phyloP scores from a whole-genome alignment of 2,329 filamentous ascomycete genomes.

The Hypomyces rosellus region DNA sequence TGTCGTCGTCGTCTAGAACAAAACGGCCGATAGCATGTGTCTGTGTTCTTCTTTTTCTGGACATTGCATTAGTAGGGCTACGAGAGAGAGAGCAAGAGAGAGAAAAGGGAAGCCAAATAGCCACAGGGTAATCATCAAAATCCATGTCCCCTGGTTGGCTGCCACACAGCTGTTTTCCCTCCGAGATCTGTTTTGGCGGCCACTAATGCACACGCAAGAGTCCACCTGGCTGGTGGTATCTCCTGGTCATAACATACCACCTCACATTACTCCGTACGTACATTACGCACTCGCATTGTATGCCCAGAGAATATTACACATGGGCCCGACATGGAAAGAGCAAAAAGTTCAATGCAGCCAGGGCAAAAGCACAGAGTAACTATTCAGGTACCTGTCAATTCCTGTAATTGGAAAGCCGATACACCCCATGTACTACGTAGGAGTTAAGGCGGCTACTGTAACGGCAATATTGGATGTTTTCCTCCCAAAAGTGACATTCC shows the following conservation, averaged over 20 bases:
- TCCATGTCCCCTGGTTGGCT: slow-evolving; percentile 21
- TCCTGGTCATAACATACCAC: not conserved
- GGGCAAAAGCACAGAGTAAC: not conserved
- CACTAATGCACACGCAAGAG: slow-evolving; percentile 26
- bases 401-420: not conserved
- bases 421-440: not conserved
- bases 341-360: not conserved
- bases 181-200: slow-evolving; percentile 27
- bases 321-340: not conserved
- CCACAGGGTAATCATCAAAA: not conserved
- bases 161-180: slow-evolving; percentile 20
- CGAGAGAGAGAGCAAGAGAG: not conserved
- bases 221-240: slow-evolving; percentile 8
- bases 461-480: too few species aligned
- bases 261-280: too few species aligned
- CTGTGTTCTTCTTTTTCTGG: too few species aligned
- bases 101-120: too few species aligned
- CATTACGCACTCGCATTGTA: not conserved
- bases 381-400: not conserved
- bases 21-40: too few species aligned
- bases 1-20: too few species aligned
- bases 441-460: too few species aligned
- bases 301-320: slow-evolving; percentile 6
- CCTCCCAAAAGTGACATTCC: too few species aligned
- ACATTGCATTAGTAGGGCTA: not conserved